Evolutionary conservation across 441 rosid genomes (phyloP).

Genomic region (Syzygium malaccense): DNA sequence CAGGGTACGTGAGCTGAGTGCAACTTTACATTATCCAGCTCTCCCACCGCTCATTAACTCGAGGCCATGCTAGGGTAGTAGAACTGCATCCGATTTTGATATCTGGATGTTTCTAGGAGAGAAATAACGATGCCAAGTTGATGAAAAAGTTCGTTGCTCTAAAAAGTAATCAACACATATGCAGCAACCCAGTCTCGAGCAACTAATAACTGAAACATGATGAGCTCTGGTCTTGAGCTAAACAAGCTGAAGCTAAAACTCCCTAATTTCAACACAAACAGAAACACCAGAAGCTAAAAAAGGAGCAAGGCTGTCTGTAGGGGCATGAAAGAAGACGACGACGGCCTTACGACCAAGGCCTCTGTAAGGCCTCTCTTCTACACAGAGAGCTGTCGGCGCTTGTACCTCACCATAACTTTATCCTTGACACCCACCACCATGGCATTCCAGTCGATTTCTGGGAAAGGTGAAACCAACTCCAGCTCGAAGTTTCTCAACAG

Average conservation of each 20-base stretch:
- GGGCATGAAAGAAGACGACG: not conserved
- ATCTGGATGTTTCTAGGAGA: not conserved
- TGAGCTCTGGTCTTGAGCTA: not conserved
- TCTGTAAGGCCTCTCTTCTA: not conserved
- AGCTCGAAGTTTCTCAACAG: conserved; percentile 87
- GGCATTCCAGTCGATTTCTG: conserved; percentile 98
- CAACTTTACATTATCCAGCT: not conserved
- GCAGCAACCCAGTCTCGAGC: not conserved
- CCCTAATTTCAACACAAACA: not conserved
- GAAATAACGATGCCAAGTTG: not conserved
- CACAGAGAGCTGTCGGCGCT: conserved; percentile 55
- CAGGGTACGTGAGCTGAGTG: not conserved
- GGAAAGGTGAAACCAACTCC: conserved; percentile 86
- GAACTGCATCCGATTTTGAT: not conserved
- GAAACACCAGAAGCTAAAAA: not conserved
- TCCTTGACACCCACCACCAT: conserved; percentile 99
- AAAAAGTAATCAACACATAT: not conserved
- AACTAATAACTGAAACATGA: not conserved
- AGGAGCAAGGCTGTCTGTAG: not conserved
- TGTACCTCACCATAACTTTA: conserved; percentile 92
- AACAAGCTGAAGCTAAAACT: not conserved
- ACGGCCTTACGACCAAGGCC: not conserved
- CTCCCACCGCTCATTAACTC: not conserved
- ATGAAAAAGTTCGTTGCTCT: not conserved
- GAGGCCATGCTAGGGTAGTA: not conserved